Base-by-base conservation (phyloP, 352 stramenopile species). In the Globisporangium rhizosaccharum region DNA sequence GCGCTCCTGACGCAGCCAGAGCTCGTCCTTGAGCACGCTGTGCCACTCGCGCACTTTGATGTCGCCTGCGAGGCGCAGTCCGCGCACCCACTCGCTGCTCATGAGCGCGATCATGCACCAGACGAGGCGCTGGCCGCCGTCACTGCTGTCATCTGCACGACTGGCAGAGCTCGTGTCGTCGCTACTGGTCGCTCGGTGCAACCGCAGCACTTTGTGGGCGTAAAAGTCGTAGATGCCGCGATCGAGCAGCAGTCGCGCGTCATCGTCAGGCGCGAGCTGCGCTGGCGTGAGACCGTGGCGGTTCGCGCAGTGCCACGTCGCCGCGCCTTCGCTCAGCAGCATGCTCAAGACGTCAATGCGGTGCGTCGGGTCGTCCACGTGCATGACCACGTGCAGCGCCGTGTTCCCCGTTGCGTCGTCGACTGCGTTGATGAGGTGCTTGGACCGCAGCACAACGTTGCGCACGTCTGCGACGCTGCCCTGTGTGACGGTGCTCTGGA, bases 61-160 rank as follows among this genome's bases (percentile, higher is more conserved):
- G n/a, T 85, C 73, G 7, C 74, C 71, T 11, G 62, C 62, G 5
- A 73, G 52, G 6, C 81, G 66, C 6, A 67, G 23, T 4, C 66
- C 71, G 30, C 56, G 53, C 11, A 62, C 55, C 67, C 72, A 84
- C 45, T 90, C 81, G 30, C 71, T 72, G 14, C 67, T 59, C 81
- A 88, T 83, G 10, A 85, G 55, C 2, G 75, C 66, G 15, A 79
- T 45, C 26, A 90, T 68, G 42, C 78, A 77, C 78, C 76, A 88
- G 46, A 87, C 12, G 25, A 88, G 59, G 11, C 78, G 72, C 28
- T 69, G 45, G 49, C 50, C 51, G 33, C 23, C 50, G 49, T 10
- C 10, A 3, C 18, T 12, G 25, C 51, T 45, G n/a, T 37, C 45
- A 28, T 20, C 5, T 53, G 46, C 37, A 36, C 23, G 14, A 18